A percentile compares a stretch with the other conserved stretches of the same genome.
Conservation (phyloP, 805 yeast species). For the Nakazawaea pomicola region DNA sequence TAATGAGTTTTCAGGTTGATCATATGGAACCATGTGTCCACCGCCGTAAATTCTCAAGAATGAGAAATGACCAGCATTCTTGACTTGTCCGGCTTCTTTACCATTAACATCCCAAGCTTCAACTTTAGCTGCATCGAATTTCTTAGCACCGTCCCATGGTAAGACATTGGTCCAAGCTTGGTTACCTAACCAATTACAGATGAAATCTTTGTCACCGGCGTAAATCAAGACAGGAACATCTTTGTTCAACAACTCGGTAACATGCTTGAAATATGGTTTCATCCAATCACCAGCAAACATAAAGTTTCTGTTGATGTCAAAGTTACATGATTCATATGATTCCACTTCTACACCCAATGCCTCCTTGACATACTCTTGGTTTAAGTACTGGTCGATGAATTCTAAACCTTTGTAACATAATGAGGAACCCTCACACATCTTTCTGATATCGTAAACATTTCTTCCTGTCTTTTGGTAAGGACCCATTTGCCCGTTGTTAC, state of each 20-base stretch:
- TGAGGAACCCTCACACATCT: conserved; percentile 43
- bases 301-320: conserved; percentile 45
- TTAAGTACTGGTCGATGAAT: conserved; percentile 46
- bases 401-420: conserved; percentile 49
- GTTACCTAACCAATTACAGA: conserved; percentile 92
- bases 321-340: conserved; percentile 46
- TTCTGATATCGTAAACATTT: conserved; percentile 63
- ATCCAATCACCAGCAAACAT: conserved; percentile 59
- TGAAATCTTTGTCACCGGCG: conserved; percentile 93
- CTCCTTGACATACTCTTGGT: conserved; percentile 46
- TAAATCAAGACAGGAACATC: conserved; percentile 78
- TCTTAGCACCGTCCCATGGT: conserved; percentile 55
- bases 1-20: conserved; percentile 72
- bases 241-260: conserved; percentile 54
- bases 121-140: conserved; percentile 33
- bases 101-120: conserved; percentile 24
- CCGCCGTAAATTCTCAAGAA: conserved; percentile 76
- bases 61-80: conserved; percentile 65
- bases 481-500: conserved; percentile 58
- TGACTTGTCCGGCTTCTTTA: conserved; percentile 63
- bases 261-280: conserved; percentile 58
- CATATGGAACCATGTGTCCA: conserved; percentile 91
- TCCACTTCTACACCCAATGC: conserved; percentile 53
- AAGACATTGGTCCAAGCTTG: conserved; percentile 73
- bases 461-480: conserved; percentile 53